These are phyloP conservation scores for Claviceps africana DNA, from an alignment of 2,329 filamentous ascomycete genomes.

Conservation along the genomic window DNA sequence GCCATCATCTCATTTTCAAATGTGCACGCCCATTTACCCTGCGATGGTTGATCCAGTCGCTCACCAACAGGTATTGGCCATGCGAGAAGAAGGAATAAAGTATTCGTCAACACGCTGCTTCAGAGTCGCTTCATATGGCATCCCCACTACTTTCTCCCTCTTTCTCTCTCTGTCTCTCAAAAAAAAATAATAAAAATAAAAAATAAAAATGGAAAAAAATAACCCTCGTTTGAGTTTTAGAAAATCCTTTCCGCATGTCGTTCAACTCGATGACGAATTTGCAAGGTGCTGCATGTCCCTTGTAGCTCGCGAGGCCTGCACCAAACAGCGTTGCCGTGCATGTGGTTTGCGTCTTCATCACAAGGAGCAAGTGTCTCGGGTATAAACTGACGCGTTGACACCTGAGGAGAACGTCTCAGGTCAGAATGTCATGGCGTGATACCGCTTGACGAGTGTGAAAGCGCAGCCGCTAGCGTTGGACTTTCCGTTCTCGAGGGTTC, in stretches of 20 bases:
- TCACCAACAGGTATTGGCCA: too few species aligned
- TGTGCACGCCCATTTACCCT: too few species aligned
- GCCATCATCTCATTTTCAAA: too few species aligned
- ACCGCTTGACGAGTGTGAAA: background rate
- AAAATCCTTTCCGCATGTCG: too few species aligned
- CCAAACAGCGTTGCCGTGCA: background rate
- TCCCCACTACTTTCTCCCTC: too few species aligned
- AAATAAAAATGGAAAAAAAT: background rate
- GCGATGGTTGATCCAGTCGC: too few species aligned
- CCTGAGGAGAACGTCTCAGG: too few species aligned
- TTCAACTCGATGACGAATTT: background rate
- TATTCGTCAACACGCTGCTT: background rate
- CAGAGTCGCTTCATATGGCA: too few species aligned
- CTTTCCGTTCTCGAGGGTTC: background rate
- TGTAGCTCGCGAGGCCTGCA: background rate
- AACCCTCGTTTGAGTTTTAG: too few species aligned
- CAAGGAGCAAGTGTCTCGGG: background rate
- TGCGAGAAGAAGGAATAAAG: background rate
- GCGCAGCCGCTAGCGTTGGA: too few species aligned
- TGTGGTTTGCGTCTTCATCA: constrained; percentile 1
- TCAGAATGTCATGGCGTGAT: too few species aligned
- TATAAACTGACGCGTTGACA: background rate
- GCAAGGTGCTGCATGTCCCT: constrained; percentile 3
- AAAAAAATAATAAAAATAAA: background rate
- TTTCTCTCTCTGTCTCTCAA: too few species aligned